Base-by-base conservation (phyloP, 2,329 filamentous ascomycete genomes). In the Verticillium longisporum region DNA sequence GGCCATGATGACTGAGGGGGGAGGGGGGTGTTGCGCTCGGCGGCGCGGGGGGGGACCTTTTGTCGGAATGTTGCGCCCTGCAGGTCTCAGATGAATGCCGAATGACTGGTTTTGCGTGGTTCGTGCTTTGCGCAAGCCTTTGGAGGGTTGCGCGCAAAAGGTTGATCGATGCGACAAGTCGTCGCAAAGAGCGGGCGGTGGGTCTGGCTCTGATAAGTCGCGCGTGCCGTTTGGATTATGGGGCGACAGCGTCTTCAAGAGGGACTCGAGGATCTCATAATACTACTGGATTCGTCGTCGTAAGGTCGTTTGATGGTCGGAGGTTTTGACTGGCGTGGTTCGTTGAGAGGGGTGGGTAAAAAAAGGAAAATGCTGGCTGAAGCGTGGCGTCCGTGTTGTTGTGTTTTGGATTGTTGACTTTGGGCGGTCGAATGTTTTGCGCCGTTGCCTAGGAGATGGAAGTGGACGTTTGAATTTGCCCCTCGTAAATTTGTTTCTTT, bases 1-100 rank as follows among this genome's bases (percentile, higher is more conserved):
- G 69, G 76, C 72, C 81, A 83, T 82, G 61, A 59, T 70, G 65
- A 54, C 38, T 53, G 57, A 50, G 63, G 57, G 57, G 59, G 60
- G 61, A 21, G 18, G 18, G 18, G 18, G 18, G 18, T 21, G 26
- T 31, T 54, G 58, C 21, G 36, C 18, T 34, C 18, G 6, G 18
- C 62, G 67, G 66, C 65, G 69, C 66, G 68, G 64, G 64, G 58
- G 58, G 34, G 41, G 33, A 32, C 59, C 21, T 45, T 54, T 21
- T 36, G n/a, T 11, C 45, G 59, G 33, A 59, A 64, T 60, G 62
- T 41, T 57, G 21, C 54, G 54, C 18, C 18, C 54, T 32, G 54
- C 26, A 32, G 54, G 54, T 55, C 32, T 55, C 26, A 55, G 54
- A 55, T 55, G 18, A 14, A 18, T 53, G 45, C n/a, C 45, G 45